These are phyloP conservation scores for Colletotrichum truncatum DNA, from an alignment of 2,329 filamentous ascomycete species.

Conservation along the genomic window DNA sequence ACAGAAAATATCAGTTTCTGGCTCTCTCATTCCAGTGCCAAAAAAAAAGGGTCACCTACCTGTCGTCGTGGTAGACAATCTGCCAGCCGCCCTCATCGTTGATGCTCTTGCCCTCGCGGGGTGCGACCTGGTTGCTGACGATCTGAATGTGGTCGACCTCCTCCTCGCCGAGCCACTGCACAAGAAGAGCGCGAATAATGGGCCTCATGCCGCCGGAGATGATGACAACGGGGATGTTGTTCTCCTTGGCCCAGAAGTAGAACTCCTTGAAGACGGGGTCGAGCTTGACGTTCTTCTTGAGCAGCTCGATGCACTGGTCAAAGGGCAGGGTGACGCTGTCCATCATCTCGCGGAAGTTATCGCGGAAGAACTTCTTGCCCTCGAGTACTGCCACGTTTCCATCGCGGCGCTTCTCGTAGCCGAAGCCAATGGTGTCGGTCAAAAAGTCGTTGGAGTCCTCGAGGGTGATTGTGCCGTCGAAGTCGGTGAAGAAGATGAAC, in stretches of 20 bases:
- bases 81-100: slow-evolving; percentile 87
- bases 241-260: slow-evolving; percentile 80
- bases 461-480: slow-evolving; percentile 93
- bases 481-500: slow-evolving; percentile 99
- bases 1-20: slow-evolving; percentile 1
- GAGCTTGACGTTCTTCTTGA: slow-evolving; percentile 84
- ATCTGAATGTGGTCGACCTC: slow-evolving; percentile 84
- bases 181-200: slow-evolving; percentile 85
- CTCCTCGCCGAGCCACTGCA: slow-evolving; percentile 79
- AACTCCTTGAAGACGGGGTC: slow-evolving; percentile 91
- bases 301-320: slow-evolving; percentile 80
- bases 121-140: slow-evolving; percentile 83
- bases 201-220: slow-evolving; percentile 93
- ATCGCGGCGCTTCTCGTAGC: slow-evolving; percentile 72
- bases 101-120: slow-evolving; percentile 73
- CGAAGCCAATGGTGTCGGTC: slow-evolving; percentile 94
- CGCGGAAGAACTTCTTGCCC: slow-evolving; percentile 77
- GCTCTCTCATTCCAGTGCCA: not conserved
- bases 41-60: slow-evolving; percentile 53
- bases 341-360: slow-evolving; percentile 92
- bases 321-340: slow-evolving; percentile 85
- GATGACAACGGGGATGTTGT: slow-evolving; percentile 92
- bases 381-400: slow-evolving; percentile 82
- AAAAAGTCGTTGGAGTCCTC: slow-evolving; percentile 74
- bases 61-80: slow-evolving; percentile 89